Evolutionary conservation across 225 moss, liverwort and hornwort genomes (phyloP), one percentile per base, ranked within the genome.

Genomic region (Polytrichum commune): DNA sequence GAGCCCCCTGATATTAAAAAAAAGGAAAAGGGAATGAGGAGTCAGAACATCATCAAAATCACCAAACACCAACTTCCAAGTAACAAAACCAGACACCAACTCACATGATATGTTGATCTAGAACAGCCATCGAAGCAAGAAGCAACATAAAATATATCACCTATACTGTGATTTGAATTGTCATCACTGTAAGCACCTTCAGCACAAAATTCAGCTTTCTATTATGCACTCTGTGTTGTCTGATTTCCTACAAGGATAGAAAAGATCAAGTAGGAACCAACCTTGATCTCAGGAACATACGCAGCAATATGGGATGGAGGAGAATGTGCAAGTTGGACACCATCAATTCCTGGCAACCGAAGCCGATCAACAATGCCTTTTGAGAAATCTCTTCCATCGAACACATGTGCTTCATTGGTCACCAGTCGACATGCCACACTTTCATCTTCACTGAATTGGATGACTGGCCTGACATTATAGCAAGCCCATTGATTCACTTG

Each of bases 401-500:
- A 98, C 32, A 98, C 57, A 58, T 98, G 98, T 20, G 88, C 93
- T 90, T 95, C 98, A 73, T 93, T 98, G 29, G 98, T 93, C 72
- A 95, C 95, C 78, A 98, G 65, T 27, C 89, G 95, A 75, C 93
- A 93, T 67, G 91, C 95, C 64, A 95, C 84, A 57, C 80, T 89
- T 79, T 98, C 98, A 86, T 98, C 95, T 25, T 93, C 95, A 79
- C 92, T 90, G 84, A 98, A 95, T 82, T 98, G 98, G 83, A 98
- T 83, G 54, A 87, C 85, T 89, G 98, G 95, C 95, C 98, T 98
- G 84, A 78, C 72, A 72, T 7, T 76, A 71, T 73, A 76, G 72
- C 61, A 75, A 79, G 0, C 64, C 38, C 54, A 75, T 73, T 77
- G 81, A 60, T 66, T 27, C 32, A 73, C 62, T 66, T 63, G 26